Conservation (phyloP, 305 asterid genomes). For the Fraxinus nigra region DNA sequence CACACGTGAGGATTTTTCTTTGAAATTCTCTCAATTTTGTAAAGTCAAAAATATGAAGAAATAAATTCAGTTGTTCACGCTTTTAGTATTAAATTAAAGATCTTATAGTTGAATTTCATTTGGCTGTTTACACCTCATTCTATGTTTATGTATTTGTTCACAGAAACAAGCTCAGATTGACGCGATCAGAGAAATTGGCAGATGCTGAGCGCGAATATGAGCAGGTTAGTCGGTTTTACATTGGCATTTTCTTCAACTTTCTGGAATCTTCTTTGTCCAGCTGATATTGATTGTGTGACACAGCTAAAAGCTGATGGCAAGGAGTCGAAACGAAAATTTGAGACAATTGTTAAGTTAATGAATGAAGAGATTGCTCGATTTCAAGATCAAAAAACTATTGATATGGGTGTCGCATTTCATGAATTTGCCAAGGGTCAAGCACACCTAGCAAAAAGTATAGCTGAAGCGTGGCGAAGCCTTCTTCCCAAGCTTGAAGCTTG, state of each 20-base stretch:
- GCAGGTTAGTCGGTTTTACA: conserved; percentile 52
- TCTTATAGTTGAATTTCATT: not conserved
- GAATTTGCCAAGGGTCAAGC: conserved; percentile 95
- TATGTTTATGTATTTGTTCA: conserved; percentile 15
- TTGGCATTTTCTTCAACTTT: not conserved
- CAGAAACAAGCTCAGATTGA: conserved; percentile 88
- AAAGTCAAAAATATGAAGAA: conserved; percentile 11
- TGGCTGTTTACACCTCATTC: not conserved
- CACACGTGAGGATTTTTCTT: not conserved
- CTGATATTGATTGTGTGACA: conserved; percentile 23
- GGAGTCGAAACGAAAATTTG: conserved; percentile 72
- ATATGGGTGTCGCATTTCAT: conserved; percentile 93
- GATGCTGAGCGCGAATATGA: conserved; percentile 90
- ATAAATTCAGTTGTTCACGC: not conserved
- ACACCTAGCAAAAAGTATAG: conserved; percentile 63
- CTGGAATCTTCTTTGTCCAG: not conserved
- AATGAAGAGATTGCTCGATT: conserved; percentile 76
- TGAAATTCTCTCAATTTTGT: not conserved
- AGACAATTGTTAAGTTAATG: conserved; percentile 73
- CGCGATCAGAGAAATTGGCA: conserved; percentile 71
- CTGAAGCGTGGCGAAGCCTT: conserved; percentile 93
- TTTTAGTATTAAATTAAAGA: not conserved
- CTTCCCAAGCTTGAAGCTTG: conserved; percentile 91
- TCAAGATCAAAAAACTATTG: conserved; percentile 86
- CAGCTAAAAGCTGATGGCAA: conserved; percentile 87